phyloP scores from a whole-genome alignment of 768 basidiomycete species.

The Lyophyllum semitale region DNA sequence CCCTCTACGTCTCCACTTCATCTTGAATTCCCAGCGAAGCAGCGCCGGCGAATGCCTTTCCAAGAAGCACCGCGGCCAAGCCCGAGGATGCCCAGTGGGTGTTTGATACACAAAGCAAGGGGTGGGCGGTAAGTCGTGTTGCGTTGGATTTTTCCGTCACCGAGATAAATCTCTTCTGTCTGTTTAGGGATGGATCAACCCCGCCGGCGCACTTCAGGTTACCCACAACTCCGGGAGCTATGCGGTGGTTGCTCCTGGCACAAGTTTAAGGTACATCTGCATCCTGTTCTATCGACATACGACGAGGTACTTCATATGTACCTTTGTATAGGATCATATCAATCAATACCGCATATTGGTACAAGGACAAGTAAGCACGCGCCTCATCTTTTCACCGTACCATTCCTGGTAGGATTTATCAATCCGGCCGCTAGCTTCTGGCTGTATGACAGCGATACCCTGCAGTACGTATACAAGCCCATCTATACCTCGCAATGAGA shows the following conservation, averaged over 20 bases:
- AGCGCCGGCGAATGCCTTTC: constrained; percentile 60
- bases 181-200: constrained; percentile 47
- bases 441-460: constrained; percentile 55
- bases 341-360: constrained; percentile 64
- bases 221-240: constrained; percentile 57
- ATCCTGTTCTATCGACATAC: neutral
- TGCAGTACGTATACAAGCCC: constrained; percentile 34
- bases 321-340: constrained; percentile 49
- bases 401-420: neutral
- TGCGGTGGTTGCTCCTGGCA: constrained; percentile 46
- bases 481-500: neutral
- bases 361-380: constrained; percentile 50
- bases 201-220: constrained; percentile 42
- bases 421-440: constrained; percentile 44
- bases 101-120: constrained; percentile 50
- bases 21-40: constrained; percentile 42
- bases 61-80: constrained; percentile 42
- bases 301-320: neutral
- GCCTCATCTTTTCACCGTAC: neutral
- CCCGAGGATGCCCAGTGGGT: constrained; percentile 53
- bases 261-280: constrained; percentile 43
- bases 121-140: constrained; percentile 44
- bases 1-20: neutral
- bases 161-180: neutral
- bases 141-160: neutral